Evolutionary conservation across 2,329 filamentous ascomycete species (phyloP).

Genomic region (Aspergillus amoenus): DNA sequence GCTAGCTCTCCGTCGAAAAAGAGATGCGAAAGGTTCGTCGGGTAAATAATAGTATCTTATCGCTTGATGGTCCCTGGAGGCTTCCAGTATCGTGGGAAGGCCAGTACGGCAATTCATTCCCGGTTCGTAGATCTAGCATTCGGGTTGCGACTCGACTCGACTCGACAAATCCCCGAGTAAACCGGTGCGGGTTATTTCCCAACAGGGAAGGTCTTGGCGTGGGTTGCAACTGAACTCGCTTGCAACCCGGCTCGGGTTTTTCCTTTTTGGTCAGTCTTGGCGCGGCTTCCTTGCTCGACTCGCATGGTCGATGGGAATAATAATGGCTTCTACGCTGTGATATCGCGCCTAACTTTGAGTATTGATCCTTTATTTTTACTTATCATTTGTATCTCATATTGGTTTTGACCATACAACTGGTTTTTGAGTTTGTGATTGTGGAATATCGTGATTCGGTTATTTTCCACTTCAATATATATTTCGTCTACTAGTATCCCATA

Average conservation of each 20-base stretch:
- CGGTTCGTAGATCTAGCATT: no score
- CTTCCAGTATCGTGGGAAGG: no score
- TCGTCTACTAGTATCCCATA: background rate
- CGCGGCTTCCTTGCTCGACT: background rate
- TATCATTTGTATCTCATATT: background rate
- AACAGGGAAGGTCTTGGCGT: background rate
- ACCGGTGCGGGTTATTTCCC: background rate
- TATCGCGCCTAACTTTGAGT: background rate
- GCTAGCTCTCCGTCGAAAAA: no score
- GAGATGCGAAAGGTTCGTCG: no score
- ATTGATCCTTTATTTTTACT: background rate
- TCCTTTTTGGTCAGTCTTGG: background rate
- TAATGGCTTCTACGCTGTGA: background rate
- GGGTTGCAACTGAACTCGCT: background rate
- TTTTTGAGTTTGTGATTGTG: background rate
- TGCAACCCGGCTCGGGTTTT: background rate
- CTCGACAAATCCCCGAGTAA: background rate
- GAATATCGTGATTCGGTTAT: background rate
- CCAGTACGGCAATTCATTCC: no score
- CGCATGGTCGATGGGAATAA: background rate
- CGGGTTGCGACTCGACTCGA: no score
- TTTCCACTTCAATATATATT: background rate
- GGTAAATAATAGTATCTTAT: no score
- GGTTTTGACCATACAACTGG: accelerated
- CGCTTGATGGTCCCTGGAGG: no score